Evolutionary conservation across 371 early-diverging fungal species (phyloP), one percentile per base, ranked within the genome.

Genomic region (Mortierella sp.): DNA sequence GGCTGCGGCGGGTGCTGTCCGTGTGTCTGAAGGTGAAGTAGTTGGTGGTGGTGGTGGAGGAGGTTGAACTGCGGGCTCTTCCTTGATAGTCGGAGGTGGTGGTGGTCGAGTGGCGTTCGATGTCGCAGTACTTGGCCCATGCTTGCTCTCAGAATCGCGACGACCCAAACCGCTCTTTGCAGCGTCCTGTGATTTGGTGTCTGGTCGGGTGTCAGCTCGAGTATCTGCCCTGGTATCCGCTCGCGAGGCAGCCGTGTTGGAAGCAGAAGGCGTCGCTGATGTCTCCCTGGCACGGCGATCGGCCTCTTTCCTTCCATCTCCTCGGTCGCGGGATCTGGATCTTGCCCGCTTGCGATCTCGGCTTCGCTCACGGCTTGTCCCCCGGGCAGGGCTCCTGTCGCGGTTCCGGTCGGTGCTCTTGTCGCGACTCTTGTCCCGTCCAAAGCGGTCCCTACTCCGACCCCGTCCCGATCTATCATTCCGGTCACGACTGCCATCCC

Each of bases 401-500:
- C 69, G 76, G 16, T 71, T 71, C 19, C 80, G 64, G 26, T 80
- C 80, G 2, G 73, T 61, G 14, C 73, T 70, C 34, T 70, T 58
- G 16, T 76, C 76, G 8, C 73, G 72, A 44, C 80, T 80, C 29
- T 73, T 63, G 26, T 80, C 80, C 6, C 80, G 69, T 14, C 76
- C 80, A 66, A 66, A 73, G 29, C 81, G 73, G 40, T 81, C 82
- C 26, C 82, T 39, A 40, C 82, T 81, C n/a, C 80, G 76, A 14
- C 69, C 80, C 39, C 82, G 66, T 31, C 82, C 82, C 19, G 72
- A 69, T 0, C 77, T 71, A 45, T 81, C 77, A 34, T 64, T 82
- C 34, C 82, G 77, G 2, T 82, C 82, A 5, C 82, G 82, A 37
- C 82, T 81, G 34, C 67, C 48, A 45, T 81, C 82, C 61, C 82